phyloP scores from a whole-genome alignment of 495 filamentous ascomycete species.

The Penicillium alfredii region DNA sequence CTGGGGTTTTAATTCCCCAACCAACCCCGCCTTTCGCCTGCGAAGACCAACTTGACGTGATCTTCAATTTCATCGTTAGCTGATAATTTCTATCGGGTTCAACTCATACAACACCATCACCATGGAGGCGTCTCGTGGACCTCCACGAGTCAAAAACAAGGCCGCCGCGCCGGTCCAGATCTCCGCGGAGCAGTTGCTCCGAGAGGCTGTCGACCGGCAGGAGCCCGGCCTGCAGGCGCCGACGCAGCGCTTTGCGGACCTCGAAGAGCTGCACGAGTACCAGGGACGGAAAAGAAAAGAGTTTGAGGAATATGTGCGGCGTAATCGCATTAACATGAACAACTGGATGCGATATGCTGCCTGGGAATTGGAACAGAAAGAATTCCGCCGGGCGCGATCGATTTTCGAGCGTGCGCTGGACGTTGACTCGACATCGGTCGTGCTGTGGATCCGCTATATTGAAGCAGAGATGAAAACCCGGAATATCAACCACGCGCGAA shows the following conservation, averaged over 20 bases:
- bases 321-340: conserved; percentile 92
- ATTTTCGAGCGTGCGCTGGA: conserved; percentile 96
- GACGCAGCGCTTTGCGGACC: conserved; percentile 89
- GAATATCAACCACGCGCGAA: conserved; percentile 96
- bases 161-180: conserved; percentile 84
- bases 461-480: conserved; percentile 94
- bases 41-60: too few relatives aligned
- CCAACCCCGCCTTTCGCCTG: too few relatives aligned
- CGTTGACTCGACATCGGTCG: conserved; percentile 78
- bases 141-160: conserved; percentile 98
- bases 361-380: conserved; percentile 98
- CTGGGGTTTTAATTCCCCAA: too few relatives aligned
- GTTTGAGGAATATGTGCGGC: conserved; percentile 95
- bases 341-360: conserved; percentile 98
- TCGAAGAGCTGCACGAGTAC: conserved; percentile 97
- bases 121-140: conserved; percentile 93
- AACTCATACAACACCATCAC: conserved; percentile 8
- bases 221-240: conserved; percentile 82
- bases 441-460: conserved; percentile 82
- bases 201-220: conserved; percentile 96
- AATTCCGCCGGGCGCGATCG: conserved; percentile 90
- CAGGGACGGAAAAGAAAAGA: conserved; percentile 93
- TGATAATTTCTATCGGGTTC: background rate
- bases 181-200: conserved; percentile 92
- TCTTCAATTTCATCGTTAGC: background rate